phyloP scores from a whole-genome alignment of 1,284 basidiomycete species.

The Sporisorium iseilematis-ciliati region DNA sequence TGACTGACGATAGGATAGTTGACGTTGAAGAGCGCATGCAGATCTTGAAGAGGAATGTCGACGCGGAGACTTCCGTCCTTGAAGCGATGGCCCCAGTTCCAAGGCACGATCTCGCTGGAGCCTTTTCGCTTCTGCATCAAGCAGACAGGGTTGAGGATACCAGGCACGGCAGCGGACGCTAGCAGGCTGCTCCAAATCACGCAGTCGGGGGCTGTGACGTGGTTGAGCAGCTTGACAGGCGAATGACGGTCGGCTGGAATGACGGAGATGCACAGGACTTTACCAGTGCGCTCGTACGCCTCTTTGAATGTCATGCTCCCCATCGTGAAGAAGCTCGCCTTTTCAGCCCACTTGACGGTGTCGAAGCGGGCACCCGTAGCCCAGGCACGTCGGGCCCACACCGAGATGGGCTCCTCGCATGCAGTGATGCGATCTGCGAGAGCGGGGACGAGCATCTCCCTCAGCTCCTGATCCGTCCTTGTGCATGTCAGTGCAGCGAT shows the following conservation, averaged over 20 bases:
- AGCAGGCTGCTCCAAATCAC: slow-evolving; percentile 74
- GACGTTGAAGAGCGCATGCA: slow-evolving; percentile 80
- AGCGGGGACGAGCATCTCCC: slow-evolving; percentile 72
- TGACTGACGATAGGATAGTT: slow-evolving; percentile 95
- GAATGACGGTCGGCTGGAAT: slow-evolving; percentile 90
- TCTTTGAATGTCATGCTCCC: slow-evolving; percentile 96
- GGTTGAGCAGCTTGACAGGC: slow-evolving; percentile 94
- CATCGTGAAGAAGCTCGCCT: slow-evolving; percentile 85
- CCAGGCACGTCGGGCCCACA: slow-evolving; percentile 84
- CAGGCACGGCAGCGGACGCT: slow-evolving; percentile 67
- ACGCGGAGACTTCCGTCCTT: slow-evolving; percentile 73
- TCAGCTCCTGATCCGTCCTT: slow-evolving; percentile 88
- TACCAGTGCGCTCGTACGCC: slow-evolving; percentile 89
- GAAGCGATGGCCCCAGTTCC: slow-evolving; percentile 83
- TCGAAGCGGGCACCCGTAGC: slow-evolving; percentile 94
- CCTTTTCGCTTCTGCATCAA: slow-evolving; percentile 87
- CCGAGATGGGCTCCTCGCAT: slow-evolving; percentile 78
- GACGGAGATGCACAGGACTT: slow-evolving; percentile 91
- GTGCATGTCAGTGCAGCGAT: slow-evolving; percentile 80
- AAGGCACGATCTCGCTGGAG: slow-evolving; percentile 85
- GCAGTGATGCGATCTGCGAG: slow-evolving; percentile 87
- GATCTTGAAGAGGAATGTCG: slow-evolving; percentile 91
- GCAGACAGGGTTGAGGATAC: slow-evolving; percentile 75
- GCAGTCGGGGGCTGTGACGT: slow-evolving; percentile 91
- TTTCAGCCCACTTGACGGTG: slow-evolving; percentile 83